Evolutionary conservation across 768 basidiomycete species (phyloP).

Genomic region (Pulveroboletus sp.): DNA sequence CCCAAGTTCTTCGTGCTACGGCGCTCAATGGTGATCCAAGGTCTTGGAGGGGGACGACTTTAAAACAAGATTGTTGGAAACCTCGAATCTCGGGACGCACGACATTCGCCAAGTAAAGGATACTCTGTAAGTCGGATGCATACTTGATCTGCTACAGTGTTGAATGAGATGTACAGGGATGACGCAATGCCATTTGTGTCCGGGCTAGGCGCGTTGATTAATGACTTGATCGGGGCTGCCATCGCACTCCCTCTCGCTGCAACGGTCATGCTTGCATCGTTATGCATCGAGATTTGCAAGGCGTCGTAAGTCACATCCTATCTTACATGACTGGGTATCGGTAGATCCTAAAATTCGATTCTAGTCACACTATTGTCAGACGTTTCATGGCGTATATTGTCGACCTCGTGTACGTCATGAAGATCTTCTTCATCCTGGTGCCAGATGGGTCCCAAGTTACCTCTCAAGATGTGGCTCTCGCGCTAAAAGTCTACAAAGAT

Average conservation of each 20-base stretch:
- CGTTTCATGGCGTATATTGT: background rate
- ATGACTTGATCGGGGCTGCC: background rate
- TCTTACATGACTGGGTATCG: background rate
- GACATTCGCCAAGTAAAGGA: no score
- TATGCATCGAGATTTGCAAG: background rate
- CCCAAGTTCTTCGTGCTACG: background rate
- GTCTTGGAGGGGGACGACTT: background rate
- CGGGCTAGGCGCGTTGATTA: background rate
- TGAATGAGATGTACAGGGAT: background rate
- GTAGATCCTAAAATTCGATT: background rate
- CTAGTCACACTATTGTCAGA: background rate
- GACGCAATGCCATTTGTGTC: background rate
- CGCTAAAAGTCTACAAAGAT: background rate
- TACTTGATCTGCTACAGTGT: no score
- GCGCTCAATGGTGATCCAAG: background rate
- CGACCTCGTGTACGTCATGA: background rate
- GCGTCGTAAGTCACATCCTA: background rate
- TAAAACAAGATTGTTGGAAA: background rate
- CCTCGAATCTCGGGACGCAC: background rate
- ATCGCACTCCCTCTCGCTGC: background rate
- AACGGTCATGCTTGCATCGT: background rate
- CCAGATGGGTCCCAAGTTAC: background rate
- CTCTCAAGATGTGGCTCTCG: background rate
- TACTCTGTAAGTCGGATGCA: background rate
- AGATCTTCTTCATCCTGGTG: conserved; percentile 1